These are phyloP conservation scores for Simplicillium aogashimaense DNA, from an alignment of 2,329 filamentous ascomycete genomes.

Conservation along the genomic window DNA sequence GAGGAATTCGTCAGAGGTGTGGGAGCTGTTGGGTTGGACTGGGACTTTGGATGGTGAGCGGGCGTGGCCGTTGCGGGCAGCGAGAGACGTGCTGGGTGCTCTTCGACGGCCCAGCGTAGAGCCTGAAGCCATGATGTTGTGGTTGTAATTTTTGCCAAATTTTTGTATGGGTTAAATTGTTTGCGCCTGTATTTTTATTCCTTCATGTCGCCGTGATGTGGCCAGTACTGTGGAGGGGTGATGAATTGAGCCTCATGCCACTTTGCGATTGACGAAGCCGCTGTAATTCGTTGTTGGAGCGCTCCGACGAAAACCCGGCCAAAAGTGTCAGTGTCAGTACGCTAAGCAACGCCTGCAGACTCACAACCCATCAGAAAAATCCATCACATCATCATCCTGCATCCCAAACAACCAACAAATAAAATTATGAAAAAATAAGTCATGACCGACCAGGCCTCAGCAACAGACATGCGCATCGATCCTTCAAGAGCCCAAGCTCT, in stretches of 20 bases:
- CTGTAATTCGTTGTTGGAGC: too few species aligned
- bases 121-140: constrained; percentile 18
- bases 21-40: constrained; percentile 41
- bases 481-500: constrained; percentile 52
- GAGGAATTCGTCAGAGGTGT: constrained; percentile 63
- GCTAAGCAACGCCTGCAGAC: too few species aligned
- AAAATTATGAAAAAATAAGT: constrained; percentile 7
- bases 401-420: neutral
- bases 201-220: too few species aligned
- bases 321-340: too few species aligned
- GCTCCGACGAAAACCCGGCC: too few species aligned
- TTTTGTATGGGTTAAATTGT: too few species aligned
- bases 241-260: too few species aligned
- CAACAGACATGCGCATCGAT: constrained; percentile 54
- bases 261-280: too few species aligned
- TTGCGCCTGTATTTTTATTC: too few species aligned
- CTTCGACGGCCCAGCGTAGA: constrained; percentile 27
- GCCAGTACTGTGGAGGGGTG: too few species aligned
- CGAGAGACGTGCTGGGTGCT: constrained; percentile 30
- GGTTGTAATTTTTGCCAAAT: neutral
- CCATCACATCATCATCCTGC: too few species aligned
- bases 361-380: too few species aligned
- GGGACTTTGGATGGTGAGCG: constrained; percentile 25
- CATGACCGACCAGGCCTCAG: constrained; percentile 32
- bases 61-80: constrained; percentile 29